phyloP scores from a whole-genome alignment of 805 yeast genomes.

The Clavispora santaluciae region DNA sequence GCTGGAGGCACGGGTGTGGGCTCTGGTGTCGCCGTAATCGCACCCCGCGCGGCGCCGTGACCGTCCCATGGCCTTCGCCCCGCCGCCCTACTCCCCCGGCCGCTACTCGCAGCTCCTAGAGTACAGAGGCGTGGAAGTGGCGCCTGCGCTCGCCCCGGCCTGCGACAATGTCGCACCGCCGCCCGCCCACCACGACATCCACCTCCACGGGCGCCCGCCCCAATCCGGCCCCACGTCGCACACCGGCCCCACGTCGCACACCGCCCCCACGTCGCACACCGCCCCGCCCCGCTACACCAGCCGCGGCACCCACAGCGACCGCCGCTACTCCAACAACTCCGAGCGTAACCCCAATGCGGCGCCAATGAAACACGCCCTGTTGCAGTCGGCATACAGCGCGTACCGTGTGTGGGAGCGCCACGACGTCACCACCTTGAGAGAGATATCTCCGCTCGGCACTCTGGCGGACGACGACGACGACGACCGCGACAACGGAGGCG shows the following conservation, averaged over 20 bases:
- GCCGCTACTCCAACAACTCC: conserved; percentile 13
- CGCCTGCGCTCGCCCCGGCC: not conserved
- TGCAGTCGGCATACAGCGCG: conserved; percentile 23
- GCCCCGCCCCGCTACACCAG: not conserved
- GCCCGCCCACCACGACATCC: not conserved
- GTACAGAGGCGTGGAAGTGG: not conserved
- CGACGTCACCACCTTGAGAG: conserved; percentile 10
- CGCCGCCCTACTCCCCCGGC: not conserved
- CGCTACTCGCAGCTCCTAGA: not conserved
- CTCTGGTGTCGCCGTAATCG: not conserved
- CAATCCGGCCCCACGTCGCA: not conserved
- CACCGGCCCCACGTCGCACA: not conserved
- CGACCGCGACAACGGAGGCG: not conserved
- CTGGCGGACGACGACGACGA: not conserved
- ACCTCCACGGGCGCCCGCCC: not conserved
- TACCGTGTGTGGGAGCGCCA: conserved; percentile 30
- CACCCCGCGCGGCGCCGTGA: no score
- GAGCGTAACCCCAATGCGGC: not conserved
- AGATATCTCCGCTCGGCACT: not conserved
- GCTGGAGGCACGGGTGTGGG: not conserved
- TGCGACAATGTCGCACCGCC: not conserved
- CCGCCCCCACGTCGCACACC: not conserved
- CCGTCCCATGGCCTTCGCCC: not conserved
- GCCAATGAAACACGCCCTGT: conserved; percentile 15
- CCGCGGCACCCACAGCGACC: conserved; percentile 4